Percentiles rank a stretch among this genome's conserved stretches.
These are phyloP conservation scores for Ceratopteris richardii DNA, from an alignment of 75 land plant genomes.

Conservation along the genomic window DNA sequence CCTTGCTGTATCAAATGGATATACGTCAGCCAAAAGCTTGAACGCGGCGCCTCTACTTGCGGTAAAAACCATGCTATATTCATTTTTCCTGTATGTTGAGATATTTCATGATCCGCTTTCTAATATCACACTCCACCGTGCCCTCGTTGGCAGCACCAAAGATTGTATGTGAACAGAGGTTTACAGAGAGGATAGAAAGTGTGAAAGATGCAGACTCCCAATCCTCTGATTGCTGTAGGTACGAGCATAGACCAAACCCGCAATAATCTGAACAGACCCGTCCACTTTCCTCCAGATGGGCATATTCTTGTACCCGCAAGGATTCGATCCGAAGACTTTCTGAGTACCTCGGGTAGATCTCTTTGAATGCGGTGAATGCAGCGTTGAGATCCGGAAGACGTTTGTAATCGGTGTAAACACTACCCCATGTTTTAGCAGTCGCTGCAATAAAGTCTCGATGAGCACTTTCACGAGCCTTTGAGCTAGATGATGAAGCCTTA, in stretches of 20 bases:
- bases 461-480: slow-evolving; percentile 8
- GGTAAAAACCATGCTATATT: slow-evolving; percentile 72
- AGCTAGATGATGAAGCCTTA: not conserved
- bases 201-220: slow-evolving; percentile 64
- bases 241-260: slow-evolving; percentile 83
- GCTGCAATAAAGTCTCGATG: slow-evolving; percentile 9
- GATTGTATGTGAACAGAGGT: slow-evolving; percentile 68
- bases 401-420: slow-evolving; percentile 8
- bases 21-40: slow-evolving; percentile 58
- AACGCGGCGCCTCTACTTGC: slow-evolving; percentile 77
- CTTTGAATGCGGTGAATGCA: slow-evolving; percentile 48
- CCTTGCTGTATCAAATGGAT: slow-evolving; percentile 57
- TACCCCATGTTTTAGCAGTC: slow-evolving; percentile 2
- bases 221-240: slow-evolving; percentile 39
- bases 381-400: slow-evolving; percentile 49
- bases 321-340: slow-evolving; percentile 53
- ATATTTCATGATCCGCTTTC: slow-evolving; percentile 58
- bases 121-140: slow-evolving; percentile 60
- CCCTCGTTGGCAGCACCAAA: slow-evolving; percentile 75
- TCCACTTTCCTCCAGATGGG: slow-evolving; percentile 33
- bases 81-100: slow-evolving; percentile 69
- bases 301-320: slow-evolving; percentile 49
- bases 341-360: slow-evolving; percentile 61
- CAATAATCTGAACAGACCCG: slow-evolving; percentile 82
- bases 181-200: slow-evolving; percentile 68